Evolutionary conservation across 169 alveolate genomes (phyloP), one percentile per base, ranked within the genome.

Genomic region (Babesia microti): DNA sequence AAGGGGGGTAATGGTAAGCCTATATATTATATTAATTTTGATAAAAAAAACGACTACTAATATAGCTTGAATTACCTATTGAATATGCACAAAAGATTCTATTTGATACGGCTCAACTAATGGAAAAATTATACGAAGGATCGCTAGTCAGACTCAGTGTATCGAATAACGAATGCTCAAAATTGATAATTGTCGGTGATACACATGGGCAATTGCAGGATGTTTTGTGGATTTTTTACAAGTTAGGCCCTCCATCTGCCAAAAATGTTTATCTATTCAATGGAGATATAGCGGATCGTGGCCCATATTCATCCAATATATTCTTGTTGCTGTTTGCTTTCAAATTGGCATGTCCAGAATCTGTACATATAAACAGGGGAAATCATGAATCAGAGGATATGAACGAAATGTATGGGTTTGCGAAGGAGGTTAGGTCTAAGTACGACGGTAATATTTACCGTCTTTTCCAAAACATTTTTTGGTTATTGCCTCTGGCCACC

Each of bases 261-360:
- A 66, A 79, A 21, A 84, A 85, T 43, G 87, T 76, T 9, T 87
- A 87, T 42, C 44, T 88, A 49, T 88, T 88, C 65, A 88, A 88
- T 59, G 95, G 95, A 0, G 95, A 88, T 43, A 84, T 88, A 19
- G 92, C 92, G 0, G 95, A 88, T 51, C 69, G 95, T 6, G 95
- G 95, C 4, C 60, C 74, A 40, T 68, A 78, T 41, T 86, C 93
- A 17, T 78, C 87, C 9, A 89, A 85, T 53, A 85, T 84, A 12
- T 78, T 85, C 55, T 68, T 83, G 48, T 58, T 86, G 36, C 45
- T 88, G 44, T 84, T 85, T 59, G 71, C 85, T 18, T 88, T 85
- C 72, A 88, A 85, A 54, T 53, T 88, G 34, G 59, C 80, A 21
- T 79, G 74, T 63, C 91, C 90, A 26, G 68, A 59, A 12, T 70